Conservation (phyloP, 768 basidiomycete genomes). For the Psilocybe cubensis region DNA sequence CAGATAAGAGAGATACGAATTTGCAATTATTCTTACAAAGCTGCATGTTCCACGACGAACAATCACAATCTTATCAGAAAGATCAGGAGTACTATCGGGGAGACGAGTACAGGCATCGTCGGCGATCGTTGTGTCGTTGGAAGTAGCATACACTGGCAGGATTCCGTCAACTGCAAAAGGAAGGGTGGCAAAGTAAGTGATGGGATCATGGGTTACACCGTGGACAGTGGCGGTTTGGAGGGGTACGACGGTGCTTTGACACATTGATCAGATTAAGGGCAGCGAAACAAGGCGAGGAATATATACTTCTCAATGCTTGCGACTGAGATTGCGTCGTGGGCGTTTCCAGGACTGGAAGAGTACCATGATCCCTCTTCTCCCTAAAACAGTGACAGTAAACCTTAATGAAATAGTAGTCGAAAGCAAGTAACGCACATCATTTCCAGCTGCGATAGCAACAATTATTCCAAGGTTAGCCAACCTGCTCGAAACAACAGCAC, state of each 20-base stretch:
- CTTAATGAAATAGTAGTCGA: neutral
- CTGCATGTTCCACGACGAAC: conserved; percentile 63
- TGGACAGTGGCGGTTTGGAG: conserved; percentile 58
- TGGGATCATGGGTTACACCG: conserved; percentile 49
- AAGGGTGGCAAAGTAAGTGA: conserved; percentile 57
- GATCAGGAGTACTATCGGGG: conserved; percentile 54
- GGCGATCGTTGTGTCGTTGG: conserved; percentile 51
- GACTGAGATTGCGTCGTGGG: conserved; percentile 56
- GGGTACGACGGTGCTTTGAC: conserved; percentile 52
- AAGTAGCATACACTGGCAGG: conserved; percentile 61
- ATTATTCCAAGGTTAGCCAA: conserved; percentile 60
- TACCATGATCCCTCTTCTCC: conserved; percentile 67
- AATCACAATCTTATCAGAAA: conserved; percentile 55
- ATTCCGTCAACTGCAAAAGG: conserved; percentile 49
- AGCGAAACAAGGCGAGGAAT: neutral
- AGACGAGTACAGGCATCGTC: conserved; percentile 65
- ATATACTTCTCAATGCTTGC: conserved; percentile 56
- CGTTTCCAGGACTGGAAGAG: conserved; percentile 55
- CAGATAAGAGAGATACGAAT: neutral
- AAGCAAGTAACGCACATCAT: conserved; percentile 34
- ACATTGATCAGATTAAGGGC: neutral
- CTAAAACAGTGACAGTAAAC: conserved; percentile 19
- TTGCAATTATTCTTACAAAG: conserved; percentile 39
- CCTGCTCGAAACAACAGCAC: conserved; percentile 59
- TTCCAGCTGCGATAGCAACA: conserved; percentile 67